Conservation (phyloP, 1,284 basidiomycete genomes). For the Mycosarcoma mackinlayi region DNA sequence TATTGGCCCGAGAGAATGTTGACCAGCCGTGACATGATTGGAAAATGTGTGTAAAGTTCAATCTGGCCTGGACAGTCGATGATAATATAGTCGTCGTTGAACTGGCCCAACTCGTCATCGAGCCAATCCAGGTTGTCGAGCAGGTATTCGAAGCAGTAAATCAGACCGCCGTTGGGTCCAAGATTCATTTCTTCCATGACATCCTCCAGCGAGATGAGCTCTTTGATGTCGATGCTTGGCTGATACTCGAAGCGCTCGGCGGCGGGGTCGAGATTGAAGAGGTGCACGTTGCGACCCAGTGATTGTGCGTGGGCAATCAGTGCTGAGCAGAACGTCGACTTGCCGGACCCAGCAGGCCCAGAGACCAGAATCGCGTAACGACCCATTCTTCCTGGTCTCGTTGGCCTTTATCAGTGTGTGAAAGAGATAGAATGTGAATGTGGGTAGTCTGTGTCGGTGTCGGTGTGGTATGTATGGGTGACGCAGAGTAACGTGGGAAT, state of each 20-base stretch:
- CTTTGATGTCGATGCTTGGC: conserved; percentile 92
- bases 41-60: conserved; percentile 98
- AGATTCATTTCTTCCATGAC: conserved; percentile 96
- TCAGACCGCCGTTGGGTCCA: conserved; percentile 95
- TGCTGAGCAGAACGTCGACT: conserved; percentile 91
- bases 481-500: background rate
- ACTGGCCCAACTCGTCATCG: conserved; percentile 91
- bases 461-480: too few relatives aligned
- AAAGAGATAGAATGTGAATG: too few relatives aligned
- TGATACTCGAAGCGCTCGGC: conserved; percentile 93
- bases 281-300: conserved; percentile 84
- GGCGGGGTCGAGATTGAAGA: conserved; percentile 97
- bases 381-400: conserved; percentile 34
- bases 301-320: conserved; percentile 90
- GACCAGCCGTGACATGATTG: conserved; percentile 89
- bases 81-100: conserved; percentile 95
- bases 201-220: conserved; percentile 91
- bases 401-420: too few relatives aligned
- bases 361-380: conserved; percentile 68
- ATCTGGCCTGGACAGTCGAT: conserved; percentile 99
- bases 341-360: conserved; percentile 96
- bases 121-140: conserved; percentile 98
- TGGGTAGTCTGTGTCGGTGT: too few relatives aligned
- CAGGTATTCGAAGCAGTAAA: conserved; percentile 99
- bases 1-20: conserved; percentile 70